Evolutionary conservation across 495 filamentous ascomycete genomes (phyloP).

Genomic region (Lophiostoma macrostomum): DNA sequence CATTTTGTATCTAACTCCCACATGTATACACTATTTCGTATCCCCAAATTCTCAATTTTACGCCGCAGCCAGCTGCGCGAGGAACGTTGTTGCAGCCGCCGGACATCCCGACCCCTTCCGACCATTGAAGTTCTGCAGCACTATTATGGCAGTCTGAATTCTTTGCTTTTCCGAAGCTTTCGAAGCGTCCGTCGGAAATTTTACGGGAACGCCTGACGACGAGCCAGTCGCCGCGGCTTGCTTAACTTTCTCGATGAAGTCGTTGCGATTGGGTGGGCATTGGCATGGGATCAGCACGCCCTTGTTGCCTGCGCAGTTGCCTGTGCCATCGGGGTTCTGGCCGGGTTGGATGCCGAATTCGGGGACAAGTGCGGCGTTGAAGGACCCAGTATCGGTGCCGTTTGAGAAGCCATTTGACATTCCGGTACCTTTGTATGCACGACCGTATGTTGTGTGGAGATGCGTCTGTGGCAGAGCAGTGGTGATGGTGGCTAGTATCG

Average conservation of each 20-base stretch:
- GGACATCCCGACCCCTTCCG: conserved; percentile 14
- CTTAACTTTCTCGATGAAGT: conserved; percentile 3
- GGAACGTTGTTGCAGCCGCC: conserved; percentile 10
- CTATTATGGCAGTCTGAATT: conserved; percentile 5
- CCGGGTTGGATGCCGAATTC: conserved; percentile 8
- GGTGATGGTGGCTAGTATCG: too few species aligned
- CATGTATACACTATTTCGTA: too few species aligned
- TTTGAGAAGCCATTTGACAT: too few species aligned
- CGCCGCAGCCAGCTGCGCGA: conserved; percentile 9
- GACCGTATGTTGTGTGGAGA: too few species aligned
- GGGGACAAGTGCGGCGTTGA: conserved; percentile 3
- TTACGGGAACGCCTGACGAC: neutral
- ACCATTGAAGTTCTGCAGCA: conserved; percentile 12
- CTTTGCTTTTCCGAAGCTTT: neutral
- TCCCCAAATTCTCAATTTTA: too few species aligned
- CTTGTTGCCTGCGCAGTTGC: conserved; percentile 9
- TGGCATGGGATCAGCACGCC: conserved; percentile 2
- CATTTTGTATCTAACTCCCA: too few species aligned
- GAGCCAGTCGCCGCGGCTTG: neutral
- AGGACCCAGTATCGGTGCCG: neutral
- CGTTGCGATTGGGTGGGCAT: conserved; percentile 6
- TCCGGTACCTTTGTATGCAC: too few species aligned
- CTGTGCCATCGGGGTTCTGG: conserved; percentile 9
- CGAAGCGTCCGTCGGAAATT: conserved; percentile 1
- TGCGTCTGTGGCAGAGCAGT: too few species aligned